Base-by-base conservation (phyloP, 2,329 filamentous ascomycete genomes). In the Septoria petroselini region DNA sequence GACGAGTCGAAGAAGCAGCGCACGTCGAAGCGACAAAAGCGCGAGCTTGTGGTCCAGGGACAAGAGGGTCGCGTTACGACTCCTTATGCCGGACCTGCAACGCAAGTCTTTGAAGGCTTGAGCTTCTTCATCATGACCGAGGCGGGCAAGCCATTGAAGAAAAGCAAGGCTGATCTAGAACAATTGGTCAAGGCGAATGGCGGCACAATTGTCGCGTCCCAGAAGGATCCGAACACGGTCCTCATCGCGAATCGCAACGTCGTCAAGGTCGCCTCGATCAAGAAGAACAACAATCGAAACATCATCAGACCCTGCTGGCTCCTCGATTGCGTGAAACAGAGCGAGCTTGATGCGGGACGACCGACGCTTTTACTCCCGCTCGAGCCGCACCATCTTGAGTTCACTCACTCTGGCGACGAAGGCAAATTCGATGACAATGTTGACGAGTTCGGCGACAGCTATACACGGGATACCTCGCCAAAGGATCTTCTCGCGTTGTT, bases 51-150 rank as follows among this genome's bases (percentile, higher is more conserved):
- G 3, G 84, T 96, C 53, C 86, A 83, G 0, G 91, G 91, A 1
- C 82, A 84, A 35, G 82, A 83, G 41, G 70, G 70, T 6, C 69
- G 69, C 2, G 66, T 71, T 33, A 69, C 68, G n/a, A 70, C 71
- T 1, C 70, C 76, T 3, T 85, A 84, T 59, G 72, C 73, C 2
- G 79, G 77, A 0, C 78, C 80, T 1, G 75, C 75, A 37, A 82
- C 81, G 0, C 77, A 80, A 37, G 66, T 94, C 0, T 95, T 96
- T 58, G 75, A 83, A 7, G 86, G 86, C 0, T 69, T 93, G 11
- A 84, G 81, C 33, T 95, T 96, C 65, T 94, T 62, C 62, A 79
- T 97, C 15, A 78, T 96, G 64, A 91, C 86, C 1, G 90, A 94
- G 44, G 83, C 85, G 21, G 65, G 77, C 1, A 75, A 79, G 34